Percentiles rank a stretch among this genome's conserved stretches.
Evolutionary conservation across 2,329 filamentous ascomycete species (phyloP).

Genomic region (Exophiala mesophila): DNA sequence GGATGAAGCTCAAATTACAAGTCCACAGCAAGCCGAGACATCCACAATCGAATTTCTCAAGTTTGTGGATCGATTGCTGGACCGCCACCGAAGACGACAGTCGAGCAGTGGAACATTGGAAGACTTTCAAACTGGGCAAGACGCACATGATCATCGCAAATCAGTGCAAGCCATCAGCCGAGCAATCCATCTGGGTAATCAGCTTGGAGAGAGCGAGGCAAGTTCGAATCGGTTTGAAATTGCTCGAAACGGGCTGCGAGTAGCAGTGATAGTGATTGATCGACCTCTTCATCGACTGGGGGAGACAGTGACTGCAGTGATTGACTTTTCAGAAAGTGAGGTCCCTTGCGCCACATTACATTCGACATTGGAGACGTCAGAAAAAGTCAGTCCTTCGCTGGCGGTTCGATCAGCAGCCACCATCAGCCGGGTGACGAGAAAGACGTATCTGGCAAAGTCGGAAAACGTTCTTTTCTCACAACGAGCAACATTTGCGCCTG

Average conservation of each 20-base stretch:
- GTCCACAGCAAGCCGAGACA: conserved; percentile 55
- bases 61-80: conserved; percentile 25
- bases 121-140: conserved; percentile 5
- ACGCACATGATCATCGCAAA: conserved; percentile 37
- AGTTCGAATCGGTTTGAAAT: conserved; percentile 95
- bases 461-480: conserved; percentile 80
- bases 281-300: conserved; percentile 85
- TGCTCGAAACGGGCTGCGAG: conserved; percentile 81
- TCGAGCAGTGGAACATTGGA: conserved; percentile 25
- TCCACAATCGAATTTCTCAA: conserved; percentile 52
- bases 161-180: conserved; percentile 86
- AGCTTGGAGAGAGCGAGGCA: conserved; percentile 62
- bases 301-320: conserved; percentile 74
- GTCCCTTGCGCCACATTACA: conserved; percentile 83
- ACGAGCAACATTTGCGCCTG: conserved; percentile 72
- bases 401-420: conserved; percentile 81
- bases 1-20: conserved; percentile 35
- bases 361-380: conserved; percentile 76
- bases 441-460: conserved; percentile 69
- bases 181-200: conserved; percentile 77
- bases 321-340: conserved; percentile 75
- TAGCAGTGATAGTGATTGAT: conserved; percentile 83
- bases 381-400: conserved; percentile 73
- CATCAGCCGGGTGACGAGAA: conserved; percentile 79
- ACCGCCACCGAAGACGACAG: conserved; percentile 23